Evolutionary conservation across 2,329 filamentous ascomycete genomes (phyloP), one percentile per base, ranked within the genome.

Genomic region (Ophiocordyceps camponoti-floridani): DNA sequence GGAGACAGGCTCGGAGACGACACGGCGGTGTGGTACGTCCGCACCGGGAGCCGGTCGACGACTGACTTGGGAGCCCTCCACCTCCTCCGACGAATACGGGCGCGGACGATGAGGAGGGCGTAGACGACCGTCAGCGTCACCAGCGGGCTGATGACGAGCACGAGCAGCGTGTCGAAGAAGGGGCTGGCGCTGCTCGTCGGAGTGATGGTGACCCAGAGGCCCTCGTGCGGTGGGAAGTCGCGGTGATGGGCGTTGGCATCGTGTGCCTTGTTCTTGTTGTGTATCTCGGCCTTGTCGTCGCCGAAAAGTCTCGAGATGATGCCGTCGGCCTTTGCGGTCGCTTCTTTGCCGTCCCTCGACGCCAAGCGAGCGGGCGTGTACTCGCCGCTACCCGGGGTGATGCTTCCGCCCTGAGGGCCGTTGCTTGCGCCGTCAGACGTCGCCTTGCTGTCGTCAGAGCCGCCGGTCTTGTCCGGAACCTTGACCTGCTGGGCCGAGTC

Each of bases 11-110:
- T 56, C 1, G 78, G 75, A 2, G 76, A 72, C 11, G 72, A 68
- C 2, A 75, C 67, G 33, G 94, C 84, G 0, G 88, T 94, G 54
- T 94, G 88, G 56, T 95, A 98, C 0, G 88, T 96, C 47, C 89
- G 79, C 13, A 98, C 87, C 2, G 91, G 91, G n/a, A 98, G 72
- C 47, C 84, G 80, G 53, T 95, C 88, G 16, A 98, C 88, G 1
- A 98, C 79, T 1, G 86, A 94, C 62, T 98, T 98, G 5, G 91
- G 91, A n/a, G 91, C 91, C 54, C 91, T 78, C 89, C 91, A 98
- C 53, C 89, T 76, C 50, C 89, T 76, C 47, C 89, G 76, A 43
- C 89, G 80, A 52, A 95, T 93, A 47, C 88, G 82, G 42, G 88
- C 88, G 45, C 91, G 81, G 35, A 96, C 68, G 38, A 96, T 74